Base-by-base conservation (phyloP, 1,284 basidiomycete genomes). In the Pseudozyma thailandica region DNA sequence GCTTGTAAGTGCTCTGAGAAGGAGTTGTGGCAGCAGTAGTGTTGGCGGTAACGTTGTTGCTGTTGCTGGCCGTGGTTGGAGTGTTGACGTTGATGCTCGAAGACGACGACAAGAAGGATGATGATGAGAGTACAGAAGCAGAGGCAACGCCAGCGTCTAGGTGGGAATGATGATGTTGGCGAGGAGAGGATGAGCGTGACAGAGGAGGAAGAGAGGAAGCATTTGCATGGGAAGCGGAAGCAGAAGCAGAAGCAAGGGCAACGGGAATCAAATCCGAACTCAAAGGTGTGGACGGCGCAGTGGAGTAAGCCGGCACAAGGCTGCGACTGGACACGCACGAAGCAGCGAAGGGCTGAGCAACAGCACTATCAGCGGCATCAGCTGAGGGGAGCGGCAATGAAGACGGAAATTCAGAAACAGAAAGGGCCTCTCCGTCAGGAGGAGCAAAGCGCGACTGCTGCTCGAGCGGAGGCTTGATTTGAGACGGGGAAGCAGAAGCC, bases 21-120 rank as follows among this genome's bases (percentile, higher is more conserved):
- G 53, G 54, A 16, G 58, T 44, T 0, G 53, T 57, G 12, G 57
- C 58, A 43, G 64, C 53, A 10, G 51, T 60, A 13, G 55, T 45
- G 16, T 18, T 26, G 16, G 38, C 20, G 26, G 37, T 51, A 30
- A 42, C 46, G 51, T 46, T 41, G 46, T 25, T 21, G 13, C 28
- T 43, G 23, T 27, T 52, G 25, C 46, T 31, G 20, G n/a, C 31
- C 2, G 56, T 38, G 7, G 18, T 9, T 3, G 13, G 37, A 18
- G 49, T 47, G 37, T 41, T 41, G 35, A 55, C 25, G 56, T 47
- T 39, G 55, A 41, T 52, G 27, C 43, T 37, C n/a, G 55, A 64
- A 1, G 46, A 48, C 6, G 46, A 56, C n/a, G 57, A 48, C 26
- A n/a, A n/a, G n/a, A n/a, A n/a, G n/a, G 50, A 47, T 33, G 60